These are phyloP conservation scores for Alternaria longipes DNA, from an alignment of 2,329 filamentous ascomycete genomes.

Conservation along the genomic window DNA sequence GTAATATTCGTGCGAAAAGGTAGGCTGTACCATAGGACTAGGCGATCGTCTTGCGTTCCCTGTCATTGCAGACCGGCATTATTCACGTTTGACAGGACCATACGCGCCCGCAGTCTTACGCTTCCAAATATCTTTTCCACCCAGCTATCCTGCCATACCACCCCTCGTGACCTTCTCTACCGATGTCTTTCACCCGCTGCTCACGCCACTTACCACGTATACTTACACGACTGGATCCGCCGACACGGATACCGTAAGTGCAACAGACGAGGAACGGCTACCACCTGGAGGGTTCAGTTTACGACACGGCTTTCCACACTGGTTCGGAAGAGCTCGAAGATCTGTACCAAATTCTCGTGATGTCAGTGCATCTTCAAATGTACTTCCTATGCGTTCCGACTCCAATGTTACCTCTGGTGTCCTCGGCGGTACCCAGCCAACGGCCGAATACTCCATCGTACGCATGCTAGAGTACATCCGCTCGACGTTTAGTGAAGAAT, in stretches of 20 bases:
- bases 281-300: conserved; percentile 91
- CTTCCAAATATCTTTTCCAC: conserved; percentile 88
- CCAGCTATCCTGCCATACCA: conserved; percentile 78
- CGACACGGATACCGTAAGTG: conserved; percentile 80
- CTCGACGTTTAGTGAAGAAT: conserved; percentile 80
- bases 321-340: conserved; percentile 69
- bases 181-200: conserved; percentile 93
- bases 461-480: conserved; percentile 83
- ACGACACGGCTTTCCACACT: conserved; percentile 87
- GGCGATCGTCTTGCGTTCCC: conserved; percentile 17
- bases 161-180: conserved; percentile 88
- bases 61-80: conserved; percentile 14
- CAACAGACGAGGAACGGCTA: conserved; percentile 81
- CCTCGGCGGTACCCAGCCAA: conserved; percentile 10
- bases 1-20: conserved; percentile 91
- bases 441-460: conserved; percentile 40
- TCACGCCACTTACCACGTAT: conserved; percentile 93
- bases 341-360: conserved; percentile 44
- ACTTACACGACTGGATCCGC: conserved; percentile 82
- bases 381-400: conserved; percentile 28
- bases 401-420: conserved; percentile 16
- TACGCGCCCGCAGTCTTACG: conserved; percentile 88
- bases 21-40: conserved; percentile 52
- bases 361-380: conserved; percentile 42
- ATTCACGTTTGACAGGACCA: conserved; percentile 69